Percentiles rank a stretch among this genome's conserved stretches.
These are phyloP conservation scores for Pichia inconspicua DNA, from an alignment of 1,139 yeast species.

Conservation along the genomic window DNA sequence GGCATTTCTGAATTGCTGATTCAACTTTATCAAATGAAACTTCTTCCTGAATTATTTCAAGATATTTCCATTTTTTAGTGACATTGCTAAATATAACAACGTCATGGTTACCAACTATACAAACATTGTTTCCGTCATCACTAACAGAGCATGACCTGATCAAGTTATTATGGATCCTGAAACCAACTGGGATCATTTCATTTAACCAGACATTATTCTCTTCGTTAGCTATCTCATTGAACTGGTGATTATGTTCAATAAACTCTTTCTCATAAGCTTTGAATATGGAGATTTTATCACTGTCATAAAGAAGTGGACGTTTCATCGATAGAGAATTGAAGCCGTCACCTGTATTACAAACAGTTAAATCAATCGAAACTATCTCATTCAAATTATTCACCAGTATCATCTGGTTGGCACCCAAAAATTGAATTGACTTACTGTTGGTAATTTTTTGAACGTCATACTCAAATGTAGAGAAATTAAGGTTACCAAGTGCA, in stretches of 20 bases:
- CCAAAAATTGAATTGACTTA: slow-evolving; percentile 19
- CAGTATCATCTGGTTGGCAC: slow-evolving; percentile 18
- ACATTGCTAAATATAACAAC: slow-evolving; percentile 27
- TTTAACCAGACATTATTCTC: slow-evolving; percentile 27
- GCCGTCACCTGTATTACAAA: slow-evolving; percentile 21
- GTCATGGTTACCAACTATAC: slow-evolving; percentile 30
- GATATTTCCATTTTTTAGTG: slow-evolving; percentile 29
- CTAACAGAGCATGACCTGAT: slow-evolving; percentile 28
- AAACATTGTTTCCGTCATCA: slow-evolving; percentile 31
- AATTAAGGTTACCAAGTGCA: slow-evolving; percentile 30
- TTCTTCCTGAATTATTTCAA: slow-evolving; percentile 23
- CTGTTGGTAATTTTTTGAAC: slow-evolving; percentile 21
- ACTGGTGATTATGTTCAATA: slow-evolving; percentile 21
- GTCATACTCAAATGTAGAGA: slow-evolving; percentile 32
- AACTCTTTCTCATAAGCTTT: slow-evolving; percentile 28
- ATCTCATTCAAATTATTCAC: slow-evolving; percentile 17
- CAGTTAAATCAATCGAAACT: slow-evolving; percentile 18
- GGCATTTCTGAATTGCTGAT: slow-evolving; percentile 22
- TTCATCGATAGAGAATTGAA: slow-evolving; percentile 23
- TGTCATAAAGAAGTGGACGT: slow-evolving; percentile 26
- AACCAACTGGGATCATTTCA: slow-evolving; percentile 24
- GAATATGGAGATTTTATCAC: slow-evolving; percentile 24
- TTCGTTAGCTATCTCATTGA: slow-evolving; percentile 19
- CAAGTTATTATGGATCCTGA: slow-evolving; percentile 21
- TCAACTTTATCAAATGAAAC: slow-evolving; percentile 22